Conservation (phyloP, 1,139 yeast genomes). For the Diutina neorugosa region DNA sequence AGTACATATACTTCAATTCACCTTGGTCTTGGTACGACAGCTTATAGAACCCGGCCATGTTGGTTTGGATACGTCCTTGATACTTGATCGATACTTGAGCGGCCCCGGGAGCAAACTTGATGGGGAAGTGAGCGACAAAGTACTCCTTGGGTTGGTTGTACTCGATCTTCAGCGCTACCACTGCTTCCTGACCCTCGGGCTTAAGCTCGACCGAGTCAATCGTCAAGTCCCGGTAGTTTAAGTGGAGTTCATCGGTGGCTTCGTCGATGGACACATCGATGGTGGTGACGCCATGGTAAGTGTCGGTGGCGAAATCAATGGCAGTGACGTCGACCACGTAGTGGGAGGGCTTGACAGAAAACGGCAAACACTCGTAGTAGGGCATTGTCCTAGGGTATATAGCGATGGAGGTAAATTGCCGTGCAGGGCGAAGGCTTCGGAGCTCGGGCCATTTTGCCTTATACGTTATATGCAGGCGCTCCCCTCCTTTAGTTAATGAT, state of each 20-base stretch:
- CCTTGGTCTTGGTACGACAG: constrained; percentile 60
- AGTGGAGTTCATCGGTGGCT: constrained; percentile 23
- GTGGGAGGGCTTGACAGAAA: constrained; percentile 27
- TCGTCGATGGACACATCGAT: constrained; percentile 24
- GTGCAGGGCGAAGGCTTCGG: background rate
- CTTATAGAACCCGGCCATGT: constrained; percentile 73
- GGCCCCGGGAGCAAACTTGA: background rate
- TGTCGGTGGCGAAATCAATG: constrained; percentile 20
- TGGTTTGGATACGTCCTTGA: constrained; percentile 10
- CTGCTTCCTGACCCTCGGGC: background rate
- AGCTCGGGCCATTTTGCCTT: background rate
- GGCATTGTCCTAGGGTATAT: background rate
- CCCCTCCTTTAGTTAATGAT: no score
- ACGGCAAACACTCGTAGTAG: constrained; percentile 18
- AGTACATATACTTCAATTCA: constrained; percentile 45
- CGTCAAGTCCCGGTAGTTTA: constrained; percentile 30
- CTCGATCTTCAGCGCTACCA: background rate
- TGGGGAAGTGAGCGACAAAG: constrained; percentile 15
- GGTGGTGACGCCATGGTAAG: constrained; percentile 29
- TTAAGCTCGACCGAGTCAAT: background rate
- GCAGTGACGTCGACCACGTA: constrained; percentile 28
- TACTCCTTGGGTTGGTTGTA: constrained; percentile 14
- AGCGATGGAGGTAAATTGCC: background rate
- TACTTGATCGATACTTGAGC: constrained; percentile 5
- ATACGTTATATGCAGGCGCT: background rate